phyloP scores from a whole-genome alignment of 2,329 filamentous ascomycete genomes.

The Chrysoporthe deuterocubensis region DNA sequence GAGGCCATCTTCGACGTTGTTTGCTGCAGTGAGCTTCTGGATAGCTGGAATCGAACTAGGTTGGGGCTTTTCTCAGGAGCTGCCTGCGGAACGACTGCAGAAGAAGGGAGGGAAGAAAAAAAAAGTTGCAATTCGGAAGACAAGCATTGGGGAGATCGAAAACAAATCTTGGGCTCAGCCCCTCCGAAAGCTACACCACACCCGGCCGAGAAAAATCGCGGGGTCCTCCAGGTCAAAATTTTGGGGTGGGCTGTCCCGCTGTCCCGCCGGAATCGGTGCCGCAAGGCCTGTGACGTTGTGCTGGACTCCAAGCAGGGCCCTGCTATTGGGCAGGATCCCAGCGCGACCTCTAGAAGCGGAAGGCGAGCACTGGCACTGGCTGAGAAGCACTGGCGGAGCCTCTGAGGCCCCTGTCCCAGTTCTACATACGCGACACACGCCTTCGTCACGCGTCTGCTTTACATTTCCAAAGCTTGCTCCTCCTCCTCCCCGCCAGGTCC shows the following conservation, averaged over 20 bases:
- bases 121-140: background rate
- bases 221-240: conserved; percentile 25
- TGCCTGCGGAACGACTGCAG: background rate
- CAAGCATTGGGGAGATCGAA: background rate
- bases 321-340: conserved; percentile 12
- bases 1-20: conserved; percentile 14
- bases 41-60: background rate
- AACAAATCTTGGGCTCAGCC: conserved; percentile 1
- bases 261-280: conserved; percentile 21
- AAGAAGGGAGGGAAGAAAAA: background rate
- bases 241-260: conserved; percentile 13
- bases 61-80: background rate
- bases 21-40: background rate
- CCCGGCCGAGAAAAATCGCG: conserved; percentile 10
- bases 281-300: conserved; percentile 24
- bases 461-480: background rate
- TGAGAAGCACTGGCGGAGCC: background rate
- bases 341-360: conserved; percentile 13
- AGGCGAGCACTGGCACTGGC: background rate
- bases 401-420: background rate
- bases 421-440: conserved; percentile 7
- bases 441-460: conserved; percentile 8
- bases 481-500: background rate
- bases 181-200: conserved; percentile 6
- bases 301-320: conserved; percentile 8